Evolutionary conservation across 2,329 filamentous ascomycete genomes (phyloP).

Genomic region (Colletotrichum graminicola): DNA sequence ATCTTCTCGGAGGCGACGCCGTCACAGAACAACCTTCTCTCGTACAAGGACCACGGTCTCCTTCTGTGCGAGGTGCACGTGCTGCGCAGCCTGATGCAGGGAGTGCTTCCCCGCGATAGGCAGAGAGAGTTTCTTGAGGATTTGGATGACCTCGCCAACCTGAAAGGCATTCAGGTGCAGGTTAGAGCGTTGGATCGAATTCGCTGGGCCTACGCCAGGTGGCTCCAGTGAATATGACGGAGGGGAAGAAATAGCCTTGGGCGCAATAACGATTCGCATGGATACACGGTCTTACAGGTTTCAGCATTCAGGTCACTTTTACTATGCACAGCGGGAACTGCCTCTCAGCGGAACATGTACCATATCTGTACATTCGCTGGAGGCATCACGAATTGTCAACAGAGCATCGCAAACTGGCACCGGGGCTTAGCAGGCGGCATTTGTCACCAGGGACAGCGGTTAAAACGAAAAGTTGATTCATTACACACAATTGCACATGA

Average conservation of each 20-base stretch:
- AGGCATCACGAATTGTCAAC: constrained; percentile 37
- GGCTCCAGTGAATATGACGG: constrained; percentile 61
- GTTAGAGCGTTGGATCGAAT: constrained; percentile 84
- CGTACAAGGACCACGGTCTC: constrained; percentile 93
- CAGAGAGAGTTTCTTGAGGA: constrained; percentile 91
- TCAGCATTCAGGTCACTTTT: constrained; percentile 38
- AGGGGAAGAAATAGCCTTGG: constrained; percentile 7
- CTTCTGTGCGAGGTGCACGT: constrained; percentile 91
- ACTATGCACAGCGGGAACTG: constrained; percentile 33
- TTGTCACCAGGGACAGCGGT: constrained; percentile 34
- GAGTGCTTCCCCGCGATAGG: constrained; percentile 78
- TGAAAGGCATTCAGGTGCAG: constrained; percentile 83
- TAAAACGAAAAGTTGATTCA: constrained; percentile 33
- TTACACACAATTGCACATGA: constrained; percentile 18
- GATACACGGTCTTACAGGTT: constrained; percentile 35
- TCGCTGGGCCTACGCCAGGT: constrained; percentile 89
- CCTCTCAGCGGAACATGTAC: constrained; percentile 28
- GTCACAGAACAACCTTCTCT: constrained; percentile 79
- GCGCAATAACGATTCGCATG: constrained; percentile 38
- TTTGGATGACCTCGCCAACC: constrained; percentile 85
- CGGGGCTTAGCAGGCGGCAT: constrained; percentile 41
- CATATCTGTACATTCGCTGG: constrained; percentile 31
- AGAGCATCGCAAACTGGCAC: constrained; percentile 37
- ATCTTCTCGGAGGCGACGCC: constrained; percentile 78
- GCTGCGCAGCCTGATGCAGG: constrained; percentile 76